Base-by-base conservation (phyloP, 148 eudicot species). In the Rhododendron ferrugineum region DNA sequence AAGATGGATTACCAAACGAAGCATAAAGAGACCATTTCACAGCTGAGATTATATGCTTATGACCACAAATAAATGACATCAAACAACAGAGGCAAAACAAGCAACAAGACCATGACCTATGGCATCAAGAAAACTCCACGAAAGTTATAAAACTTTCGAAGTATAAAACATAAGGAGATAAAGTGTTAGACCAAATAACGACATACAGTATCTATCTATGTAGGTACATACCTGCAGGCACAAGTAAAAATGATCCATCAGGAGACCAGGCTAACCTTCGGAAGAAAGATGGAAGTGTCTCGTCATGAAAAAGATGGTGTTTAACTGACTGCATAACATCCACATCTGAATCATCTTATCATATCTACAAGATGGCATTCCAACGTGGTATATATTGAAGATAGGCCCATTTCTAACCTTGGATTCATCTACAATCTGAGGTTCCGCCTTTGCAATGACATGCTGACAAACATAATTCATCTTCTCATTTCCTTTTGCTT, bases 261-360 rank as follows among this genome's bases (percentile, higher is more conserved):
- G 98, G 96, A 56, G 99, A 94, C 99, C 99, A 97, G 49, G 95
- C 92, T 86, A 97, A 87, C 92, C 99, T 93, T 89, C 99, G 92
- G 87, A 97, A 97, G 88, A 97, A 97, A 87, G 99, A 97, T 68
- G 98, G 98, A 83, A 97, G 88, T 50, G 99, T 97, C 93, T 97
- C 99, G 40, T 97, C 99, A 85, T 91, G 96, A 85, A 97, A 97
- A 75, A 97, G 98, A 88, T 97, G 95, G 87, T 86, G 90, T 90
- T 88, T 94, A 75, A 66, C 87, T 82, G 92, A 85, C 99, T 97
- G 98, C 89, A 91, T 75, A 72, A 23, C 76, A 85, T 62, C 76
- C 83, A 84, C 11, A 58, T 20, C 62, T 34, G 40, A 84, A 70
- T 81, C 54, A 30, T 23, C 15, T 85, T 37, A 78, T 83, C 26